These are phyloP conservation scores for Phytophthora pinifolia DNA, from an alignment of 352 stramenopile species.

Conservation along the genomic window DNA sequence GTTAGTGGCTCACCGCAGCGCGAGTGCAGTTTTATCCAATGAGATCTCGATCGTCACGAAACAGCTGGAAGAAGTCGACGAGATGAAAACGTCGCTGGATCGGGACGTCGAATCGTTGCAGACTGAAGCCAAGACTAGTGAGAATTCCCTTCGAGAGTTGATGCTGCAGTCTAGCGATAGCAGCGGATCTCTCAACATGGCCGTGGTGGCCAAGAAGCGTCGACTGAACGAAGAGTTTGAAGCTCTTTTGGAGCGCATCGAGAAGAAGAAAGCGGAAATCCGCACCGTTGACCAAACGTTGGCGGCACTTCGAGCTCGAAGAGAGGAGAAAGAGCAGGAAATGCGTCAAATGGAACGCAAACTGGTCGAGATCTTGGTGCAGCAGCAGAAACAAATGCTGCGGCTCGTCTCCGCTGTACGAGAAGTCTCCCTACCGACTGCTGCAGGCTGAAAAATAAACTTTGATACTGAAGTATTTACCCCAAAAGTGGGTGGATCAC, in stretches of 20 bases:
- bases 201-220: slow-evolving; percentile 70
- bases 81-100: slow-evolving; percentile 57
- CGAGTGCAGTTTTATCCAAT: slow-evolving; percentile 70
- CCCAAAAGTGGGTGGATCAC: slow-evolving; percentile 13
- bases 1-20: slow-evolving; percentile 68
- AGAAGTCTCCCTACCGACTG: slow-evolving; percentile 29
- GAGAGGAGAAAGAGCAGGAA: slow-evolving; percentile 77
- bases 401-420: slow-evolving; percentile 43
- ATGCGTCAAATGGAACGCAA: slow-evolving; percentile 78
- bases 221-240: slow-evolving; percentile 86
- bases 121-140: slow-evolving; percentile 53
- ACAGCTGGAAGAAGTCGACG: slow-evolving; percentile 76
- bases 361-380: slow-evolving; percentile 81
- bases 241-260: slow-evolving; percentile 64
- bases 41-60: slow-evolving; percentile 70
- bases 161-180: slow-evolving; percentile 45
- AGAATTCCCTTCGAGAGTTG: slow-evolving; percentile 57
- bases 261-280: slow-evolving; percentile 66
- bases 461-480: slow-evolving; percentile 18
- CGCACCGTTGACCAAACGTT: slow-evolving; percentile 67
- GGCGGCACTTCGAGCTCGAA: slow-evolving; percentile 41
- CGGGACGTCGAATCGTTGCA: slow-evolving; percentile 62
- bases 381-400: slow-evolving; percentile 84
- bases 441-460: slow-evolving; percentile 6
- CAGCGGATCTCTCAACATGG: slow-evolving; percentile 51